Evolutionary conservation across 2,329 filamentous ascomycete genomes (phyloP).

Genomic region (Aspergillus aculeatinus): DNA sequence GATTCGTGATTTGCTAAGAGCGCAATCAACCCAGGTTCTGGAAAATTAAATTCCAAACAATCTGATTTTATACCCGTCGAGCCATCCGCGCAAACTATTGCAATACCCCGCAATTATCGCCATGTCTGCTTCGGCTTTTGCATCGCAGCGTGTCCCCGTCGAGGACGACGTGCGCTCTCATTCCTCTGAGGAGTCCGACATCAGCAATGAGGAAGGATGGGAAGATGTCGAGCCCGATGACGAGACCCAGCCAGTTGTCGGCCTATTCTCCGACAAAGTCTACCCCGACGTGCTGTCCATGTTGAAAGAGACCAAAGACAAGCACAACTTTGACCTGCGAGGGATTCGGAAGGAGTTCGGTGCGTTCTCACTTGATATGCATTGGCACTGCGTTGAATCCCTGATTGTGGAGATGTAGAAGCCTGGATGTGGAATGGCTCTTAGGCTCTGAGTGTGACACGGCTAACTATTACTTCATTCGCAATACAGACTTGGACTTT

Average conservation of each 20-base stretch:
- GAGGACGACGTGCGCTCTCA: conserved; percentile 28
- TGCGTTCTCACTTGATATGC: conserved; percentile 31
- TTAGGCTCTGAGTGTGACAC: not conserved
- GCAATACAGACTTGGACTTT: conserved; percentile 63
- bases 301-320: conserved; percentile 67
- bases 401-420: too few relatives aligned
- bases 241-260: conserved; percentile 63
- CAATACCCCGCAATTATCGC: conserved; percentile 9
- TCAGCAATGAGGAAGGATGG: conserved; percentile 55
- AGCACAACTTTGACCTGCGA: conserved; percentile 66
- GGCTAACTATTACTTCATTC: conserved; percentile 18
- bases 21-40: not conserved
- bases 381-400: not conserved
- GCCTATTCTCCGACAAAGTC: conserved; percentile 65
- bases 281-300: conserved; percentile 66
- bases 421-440: too few relatives aligned
- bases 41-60: not conserved
- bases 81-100: not conserved
- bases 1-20: not conserved
- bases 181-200: conserved; percentile 46
- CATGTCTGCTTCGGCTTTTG: conserved; percentile 32
- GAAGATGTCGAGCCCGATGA: conserved; percentile 62
- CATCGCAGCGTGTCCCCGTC: conserved; percentile 19
- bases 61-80: not conserved
- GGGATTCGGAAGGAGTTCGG: conserved; percentile 54